phyloP scores from a whole-genome alignment of 345 rosid genomes.

The Salix brachista region DNA sequence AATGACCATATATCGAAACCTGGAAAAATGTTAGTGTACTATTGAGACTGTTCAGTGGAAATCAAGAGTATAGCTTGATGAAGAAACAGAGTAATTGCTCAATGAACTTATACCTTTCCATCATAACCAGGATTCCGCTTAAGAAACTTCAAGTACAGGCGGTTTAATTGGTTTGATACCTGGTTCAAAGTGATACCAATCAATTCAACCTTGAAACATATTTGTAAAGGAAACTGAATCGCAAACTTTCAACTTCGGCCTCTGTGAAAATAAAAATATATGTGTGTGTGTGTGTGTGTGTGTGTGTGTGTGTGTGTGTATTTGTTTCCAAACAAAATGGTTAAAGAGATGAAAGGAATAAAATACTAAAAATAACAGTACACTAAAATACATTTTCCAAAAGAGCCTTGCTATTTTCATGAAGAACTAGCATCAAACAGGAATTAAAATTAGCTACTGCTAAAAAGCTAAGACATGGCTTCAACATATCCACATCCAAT shows the following conservation, averaged over 20 bases:
- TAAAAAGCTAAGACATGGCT: not conserved
- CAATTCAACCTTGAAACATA: constrained; percentile 13
- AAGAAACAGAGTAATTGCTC: constrained; percentile 8
- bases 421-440: not conserved
- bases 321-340: not conserved
- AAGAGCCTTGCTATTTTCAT: not conserved
- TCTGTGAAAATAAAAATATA: not conserved
- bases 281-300: too few species aligned
- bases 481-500: not conserved
- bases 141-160: constrained; percentile 66
- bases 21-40: constrained; percentile 19
- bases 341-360: not conserved
- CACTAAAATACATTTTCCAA: not conserved
- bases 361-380: not conserved
- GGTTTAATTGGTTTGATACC: constrained; percentile 89
- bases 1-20: constrained; percentile 95
- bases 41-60: not conserved
- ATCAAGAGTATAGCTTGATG: constrained; percentile 11
- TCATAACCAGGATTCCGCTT: constrained; percentile 89
- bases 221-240: not conserved
- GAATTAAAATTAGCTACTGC: not conserved
- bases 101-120: constrained; percentile 68
- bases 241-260: not conserved
- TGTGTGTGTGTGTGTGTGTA: too few species aligned
- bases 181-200: constrained; percentile 28